phyloP scores from a whole-genome alignment of 371 early-diverging fungal species.

The Lichtheimia hyalospora region DNA sequence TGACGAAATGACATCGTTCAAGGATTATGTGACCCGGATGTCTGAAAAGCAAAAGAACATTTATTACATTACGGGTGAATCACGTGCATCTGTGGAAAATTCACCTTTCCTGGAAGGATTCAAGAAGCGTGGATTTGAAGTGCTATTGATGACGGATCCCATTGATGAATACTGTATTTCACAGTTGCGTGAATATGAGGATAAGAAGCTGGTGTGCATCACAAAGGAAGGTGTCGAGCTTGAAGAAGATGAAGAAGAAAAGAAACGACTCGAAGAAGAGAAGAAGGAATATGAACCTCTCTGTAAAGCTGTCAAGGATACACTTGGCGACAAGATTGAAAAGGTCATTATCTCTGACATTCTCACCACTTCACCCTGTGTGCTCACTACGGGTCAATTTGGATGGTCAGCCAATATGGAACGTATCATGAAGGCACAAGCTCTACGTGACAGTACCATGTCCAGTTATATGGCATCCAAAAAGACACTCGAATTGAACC shows the following conservation, averaged over 20 bases:
- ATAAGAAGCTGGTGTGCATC: constrained; percentile 96
- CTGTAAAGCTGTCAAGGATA: constrained; percentile 82
- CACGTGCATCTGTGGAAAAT: constrained; percentile 91
- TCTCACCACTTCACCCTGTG: constrained; percentile 94
- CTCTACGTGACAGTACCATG: constrained; percentile 95
- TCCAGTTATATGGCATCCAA: constrained; percentile 96
- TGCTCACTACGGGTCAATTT: constrained; percentile 96
- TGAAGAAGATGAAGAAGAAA: constrained; percentile 96
- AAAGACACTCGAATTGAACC: constrained; percentile 98
- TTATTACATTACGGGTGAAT: constrained; percentile 98
- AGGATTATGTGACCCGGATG: constrained; percentile 83
- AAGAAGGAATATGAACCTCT: constrained; percentile 82
- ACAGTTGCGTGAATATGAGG: constrained; percentile 98
- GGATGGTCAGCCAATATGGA: constrained; percentile 99
- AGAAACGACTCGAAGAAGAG: constrained; percentile 87
- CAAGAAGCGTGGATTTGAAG: constrained; percentile 96
- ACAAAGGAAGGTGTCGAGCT: constrained; percentile 99
- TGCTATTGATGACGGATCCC: constrained; percentile 95
- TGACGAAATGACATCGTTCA: constrained; percentile 64
- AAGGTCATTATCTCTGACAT: constrained; percentile 95
- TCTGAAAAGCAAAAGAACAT: constrained; percentile 82
- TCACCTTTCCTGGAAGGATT: constrained; percentile 98
- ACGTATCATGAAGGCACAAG: constrained; percentile 99
- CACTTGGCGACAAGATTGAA: constrained; percentile 97
- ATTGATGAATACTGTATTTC: constrained; percentile 96